Evolutionary conservation across 31 red algal species (phyloP).

Genomic region (Asparagopsis taxiformis): DNA sequence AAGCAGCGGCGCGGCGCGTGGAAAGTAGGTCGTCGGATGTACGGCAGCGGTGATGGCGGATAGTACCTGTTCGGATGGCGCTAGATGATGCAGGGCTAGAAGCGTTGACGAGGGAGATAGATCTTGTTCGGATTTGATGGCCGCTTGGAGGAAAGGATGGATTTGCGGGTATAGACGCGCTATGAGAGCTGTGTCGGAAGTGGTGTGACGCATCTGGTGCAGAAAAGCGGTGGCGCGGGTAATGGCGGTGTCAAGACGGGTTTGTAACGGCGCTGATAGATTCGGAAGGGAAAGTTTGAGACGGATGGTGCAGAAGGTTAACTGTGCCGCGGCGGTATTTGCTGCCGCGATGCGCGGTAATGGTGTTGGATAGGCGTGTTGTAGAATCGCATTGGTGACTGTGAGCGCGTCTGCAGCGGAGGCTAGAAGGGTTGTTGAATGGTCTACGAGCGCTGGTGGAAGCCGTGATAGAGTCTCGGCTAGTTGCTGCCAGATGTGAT

Average conservation of each 20-base stretch:
- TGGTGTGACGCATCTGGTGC: background rate
- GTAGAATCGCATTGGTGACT: conserved; percentile 2
- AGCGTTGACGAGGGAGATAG: background rate
- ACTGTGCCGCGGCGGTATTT: conserved; percentile 24
- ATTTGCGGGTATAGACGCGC: background rate
- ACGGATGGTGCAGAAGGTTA: conserved; percentile 8
- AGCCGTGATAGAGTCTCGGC: background rate
- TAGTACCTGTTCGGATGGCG: background rate
- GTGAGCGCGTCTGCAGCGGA: conserved; percentile 11
- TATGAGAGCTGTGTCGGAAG: background rate
- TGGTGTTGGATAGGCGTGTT: conserved; percentile 3
- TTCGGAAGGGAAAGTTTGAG: background rate
- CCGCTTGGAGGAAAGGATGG: background rate
- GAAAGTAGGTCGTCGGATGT: background rate
- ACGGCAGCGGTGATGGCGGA: background rate
- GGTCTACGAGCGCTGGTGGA: background rate
- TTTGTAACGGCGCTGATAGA: background rate
- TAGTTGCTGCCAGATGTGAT: background rate
- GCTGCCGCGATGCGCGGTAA: conserved; percentile 20
- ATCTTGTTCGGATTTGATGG: background rate
- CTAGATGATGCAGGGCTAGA: background rate
- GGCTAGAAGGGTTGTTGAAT: background rate
- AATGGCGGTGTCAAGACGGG: background rate
- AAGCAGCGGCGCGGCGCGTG: background rate
- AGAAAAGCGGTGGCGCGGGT: background rate